These are phyloP conservation scores for Leccinum pseudoinsigne DNA, from an alignment of 1,284 basidiomycete genomes.

Conservation along the genomic window DNA sequence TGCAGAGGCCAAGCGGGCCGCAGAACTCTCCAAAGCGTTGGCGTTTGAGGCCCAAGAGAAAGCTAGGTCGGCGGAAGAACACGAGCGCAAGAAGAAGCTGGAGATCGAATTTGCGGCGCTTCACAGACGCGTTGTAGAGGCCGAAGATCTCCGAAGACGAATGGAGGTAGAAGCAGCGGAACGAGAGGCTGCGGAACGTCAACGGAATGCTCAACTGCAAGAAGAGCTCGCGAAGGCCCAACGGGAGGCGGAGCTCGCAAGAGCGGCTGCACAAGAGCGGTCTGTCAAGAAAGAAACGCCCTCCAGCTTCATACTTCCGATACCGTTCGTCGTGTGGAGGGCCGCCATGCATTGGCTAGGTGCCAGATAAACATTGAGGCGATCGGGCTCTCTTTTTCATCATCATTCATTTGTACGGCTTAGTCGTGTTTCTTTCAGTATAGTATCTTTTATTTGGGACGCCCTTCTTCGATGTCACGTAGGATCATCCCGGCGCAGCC, in stretches of 20 bases:
- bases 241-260: constrained; percentile 30
- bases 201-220: constrained; percentile 30
- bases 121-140: constrained; percentile 28
- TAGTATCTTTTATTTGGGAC: constrained; percentile 24
- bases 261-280: constrained; percentile 27
- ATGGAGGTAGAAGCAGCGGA: constrained; percentile 31
- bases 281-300: constrained; percentile 28
- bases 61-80: constrained; percentile 31
- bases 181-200: constrained; percentile 29
- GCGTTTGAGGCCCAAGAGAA: constrained; percentile 33
- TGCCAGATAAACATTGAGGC: constrained; percentile 20
- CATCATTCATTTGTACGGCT: constrained; percentile 5
- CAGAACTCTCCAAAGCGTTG: constrained; percentile 30
- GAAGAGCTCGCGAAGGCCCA: constrained; percentile 34
- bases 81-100: constrained; percentile 30
- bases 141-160: constrained; percentile 30
- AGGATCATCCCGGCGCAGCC: background rate
- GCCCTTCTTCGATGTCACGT: constrained; percentile 4
- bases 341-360: constrained; percentile 35
- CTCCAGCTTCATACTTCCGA: constrained; percentile 31
- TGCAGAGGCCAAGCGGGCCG: constrained; percentile 25
- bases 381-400: background rate
- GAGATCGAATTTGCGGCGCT: constrained; percentile 30
- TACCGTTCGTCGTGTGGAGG: constrained; percentile 36
- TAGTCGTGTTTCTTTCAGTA: background rate